Evolutionary conservation across 306 rosid genomes (phyloP).

Genomic region (Senna siamea): DNA sequence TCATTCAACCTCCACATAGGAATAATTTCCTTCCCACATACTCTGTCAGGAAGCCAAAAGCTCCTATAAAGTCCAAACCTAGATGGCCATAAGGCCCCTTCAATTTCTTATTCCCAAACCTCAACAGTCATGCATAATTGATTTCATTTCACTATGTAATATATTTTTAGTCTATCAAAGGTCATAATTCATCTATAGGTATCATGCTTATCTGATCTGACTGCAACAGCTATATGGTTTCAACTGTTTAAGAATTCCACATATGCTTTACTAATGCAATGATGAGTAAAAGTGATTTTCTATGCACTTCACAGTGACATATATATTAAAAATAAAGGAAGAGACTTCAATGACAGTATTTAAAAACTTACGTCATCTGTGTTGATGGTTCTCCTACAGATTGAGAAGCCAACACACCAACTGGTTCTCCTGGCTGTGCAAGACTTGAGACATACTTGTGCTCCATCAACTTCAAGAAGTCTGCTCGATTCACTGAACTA

Average conservation of each 20-base stretch:
- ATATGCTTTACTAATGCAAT: slow-evolving; percentile 1
- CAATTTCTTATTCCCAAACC: slow-evolving; percentile 2
- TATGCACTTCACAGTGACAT: background rate
- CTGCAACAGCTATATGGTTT: slow-evolving; percentile 22
- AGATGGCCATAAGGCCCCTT: slow-evolving; percentile 1
- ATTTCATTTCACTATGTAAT: background rate
- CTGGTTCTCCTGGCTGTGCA: slow-evolving; percentile 97
- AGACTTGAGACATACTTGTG: slow-evolving; percentile 86
- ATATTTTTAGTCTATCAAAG: background rate
- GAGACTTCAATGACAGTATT: background rate
- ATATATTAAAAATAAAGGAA: slow-evolving; percentile 2
- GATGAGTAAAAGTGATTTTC: background rate
- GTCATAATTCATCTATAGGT: background rate
- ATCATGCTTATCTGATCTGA: slow-evolving; percentile 8
- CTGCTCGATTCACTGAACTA: slow-evolving; percentile 40
- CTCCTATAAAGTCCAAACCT: too few species aligned
- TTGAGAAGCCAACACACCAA: slow-evolving; percentile 95
- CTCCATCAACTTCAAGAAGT: slow-evolving; percentile 80
- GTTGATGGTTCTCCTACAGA: slow-evolving; percentile 98
- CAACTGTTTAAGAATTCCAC: background rate
- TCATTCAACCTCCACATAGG: background rate
- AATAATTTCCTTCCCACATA: background rate
- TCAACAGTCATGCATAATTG: background rate
- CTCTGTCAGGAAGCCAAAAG: background rate
- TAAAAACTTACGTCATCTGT: slow-evolving; percentile 85